Conservation (phyloP, 768 basidiomycete species). For the Agrocybe chaxingu region DNA sequence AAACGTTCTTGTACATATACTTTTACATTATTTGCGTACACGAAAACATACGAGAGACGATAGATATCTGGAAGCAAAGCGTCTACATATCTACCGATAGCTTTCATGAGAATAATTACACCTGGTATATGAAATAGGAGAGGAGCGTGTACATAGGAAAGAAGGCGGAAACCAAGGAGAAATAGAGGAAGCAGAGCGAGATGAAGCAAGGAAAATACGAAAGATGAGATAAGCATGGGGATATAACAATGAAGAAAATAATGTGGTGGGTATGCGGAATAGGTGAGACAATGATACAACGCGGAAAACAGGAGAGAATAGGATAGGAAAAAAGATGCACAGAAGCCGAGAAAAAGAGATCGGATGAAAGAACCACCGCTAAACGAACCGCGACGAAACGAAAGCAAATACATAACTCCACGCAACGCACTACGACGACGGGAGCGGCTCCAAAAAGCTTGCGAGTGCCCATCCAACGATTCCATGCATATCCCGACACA, state of each 20-base stretch:
- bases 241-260: neutral
- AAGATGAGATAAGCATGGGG: neutral
- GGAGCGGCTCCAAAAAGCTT: conserved; percentile 69
- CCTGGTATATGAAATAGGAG: no score
- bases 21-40: no score
- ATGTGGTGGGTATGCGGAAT: neutral
- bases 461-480: conserved; percentile 79
- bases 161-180: no score
- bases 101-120: no score
- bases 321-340: conserved; percentile 1
- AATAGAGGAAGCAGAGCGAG: neutral
- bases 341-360: conserved; percentile 1
- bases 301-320: neutral
- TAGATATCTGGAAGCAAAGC: no score
- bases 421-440: neutral
- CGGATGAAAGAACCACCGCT: conserved; percentile 3
- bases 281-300: conserved; percentile 3
- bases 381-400: conserved; percentile 4
- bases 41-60: no score
- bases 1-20: no score
- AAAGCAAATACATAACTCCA: neutral
- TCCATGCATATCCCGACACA: conserved; percentile 56
- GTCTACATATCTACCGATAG: no score
- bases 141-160: no score
- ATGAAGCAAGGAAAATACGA: neutral